Percentiles rank a stretch among this genome's conserved stretches.
These are phyloP conservation scores for Phytophthora multivora DNA, from an alignment of 352 stramenopile species.

Conservation along the genomic window DNA sequence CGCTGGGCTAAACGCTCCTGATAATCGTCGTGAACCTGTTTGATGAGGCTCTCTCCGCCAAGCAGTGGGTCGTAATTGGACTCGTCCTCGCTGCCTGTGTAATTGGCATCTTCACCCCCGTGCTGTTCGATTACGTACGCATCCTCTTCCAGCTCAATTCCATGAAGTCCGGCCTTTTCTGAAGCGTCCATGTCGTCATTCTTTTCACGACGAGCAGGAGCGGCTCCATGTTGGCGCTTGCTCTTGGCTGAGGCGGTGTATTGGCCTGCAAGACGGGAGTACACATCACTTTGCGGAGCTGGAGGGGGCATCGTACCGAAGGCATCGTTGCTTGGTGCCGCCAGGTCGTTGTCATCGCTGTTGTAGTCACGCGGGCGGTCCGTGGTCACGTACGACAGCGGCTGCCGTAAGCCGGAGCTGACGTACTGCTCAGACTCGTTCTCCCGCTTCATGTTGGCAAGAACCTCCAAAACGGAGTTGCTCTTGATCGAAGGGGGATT, in stretches of 20 bases:
- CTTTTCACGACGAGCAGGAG: slow-evolving; percentile 36
- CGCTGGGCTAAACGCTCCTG: slow-evolving; percentile 69
- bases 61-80: slow-evolving; percentile 70
- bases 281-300: slow-evolving; percentile 71
- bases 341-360: slow-evolving; percentile 34
- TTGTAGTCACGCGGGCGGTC: slow-evolving; percentile 45
- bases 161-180: slow-evolving; percentile 21
- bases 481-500: slow-evolving; percentile 59
- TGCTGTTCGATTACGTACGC: slow-evolving; percentile 30
- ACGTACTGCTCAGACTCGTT: slow-evolving; percentile 70
- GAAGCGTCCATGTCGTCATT: slow-evolving; percentile 39
- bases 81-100: slow-evolving; percentile 58
- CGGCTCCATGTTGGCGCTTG: slow-evolving; percentile 63
- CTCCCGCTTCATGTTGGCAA: slow-evolving; percentile 84
- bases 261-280: slow-evolving; percentile 77
- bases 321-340: slow-evolving; percentile 10
- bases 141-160: slow-evolving; percentile 32
- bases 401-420: slow-evolving; percentile 45
- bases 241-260: slow-evolving; percentile 86
- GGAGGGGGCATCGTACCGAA: slow-evolving; percentile 49
- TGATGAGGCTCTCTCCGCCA: slow-evolving; percentile 63
- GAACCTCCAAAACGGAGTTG: slow-evolving; percentile 78
- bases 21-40: slow-evolving; percentile 80
- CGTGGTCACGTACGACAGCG: slow-evolving; percentile 45
- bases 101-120: slow-evolving; percentile 29